Evolutionary conservation across 2,329 filamentous ascomycete genomes (phyloP), one percentile per base, ranked within the genome.

Genomic region (Passalora sequoiae): DNA sequence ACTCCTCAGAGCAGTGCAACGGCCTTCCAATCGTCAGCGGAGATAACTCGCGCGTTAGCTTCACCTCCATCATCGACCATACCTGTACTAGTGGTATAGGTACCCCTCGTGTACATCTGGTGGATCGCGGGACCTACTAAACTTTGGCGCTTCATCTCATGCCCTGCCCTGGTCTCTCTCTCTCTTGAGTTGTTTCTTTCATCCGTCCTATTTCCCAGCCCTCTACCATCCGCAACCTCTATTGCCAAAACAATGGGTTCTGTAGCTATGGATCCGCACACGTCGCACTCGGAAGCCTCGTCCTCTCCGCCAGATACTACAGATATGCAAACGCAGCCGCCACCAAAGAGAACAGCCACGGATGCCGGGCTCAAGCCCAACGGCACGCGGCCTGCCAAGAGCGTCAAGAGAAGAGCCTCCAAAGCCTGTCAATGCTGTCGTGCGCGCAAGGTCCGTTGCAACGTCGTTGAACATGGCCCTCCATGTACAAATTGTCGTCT

Each of bases 391-490:
- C 66, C 68, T 43, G 65, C 72, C 60, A 71, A 76, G 46, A 78
- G 78, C 41, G 78, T 83, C 40, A 96, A 95, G 69, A 78, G 89
- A 60, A 79, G 89, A 61, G 89, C 89, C n/a, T 88, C 89, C 7
- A 86, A 91, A 57, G 89, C 89, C 13, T 96, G 89, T 65, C 86
- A 88, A 50, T 88, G 84, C 57, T 95, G 89, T 68, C 79, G 89
- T 58, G 82, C 85, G 44, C 81, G 89, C 61, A 96, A 96, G 66
- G 89, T 96, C 30, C 80, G 89, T 44, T 96, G 89, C 71, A 89
- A 96, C 70, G 89, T 95, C 44, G 88, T 92, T 46, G 88, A 94
- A 66, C 78, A 80, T 65, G 84, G 84, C 37, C 83, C 83, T 31
- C 88, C 88, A 1, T 94, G 88, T 66, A 89, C 86, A 43, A 94